Evolutionary conservation across 441 rosid genomes (phyloP), one percentile per base, ranked within the genome.

Genomic region (Eruca vesicaria): DNA sequence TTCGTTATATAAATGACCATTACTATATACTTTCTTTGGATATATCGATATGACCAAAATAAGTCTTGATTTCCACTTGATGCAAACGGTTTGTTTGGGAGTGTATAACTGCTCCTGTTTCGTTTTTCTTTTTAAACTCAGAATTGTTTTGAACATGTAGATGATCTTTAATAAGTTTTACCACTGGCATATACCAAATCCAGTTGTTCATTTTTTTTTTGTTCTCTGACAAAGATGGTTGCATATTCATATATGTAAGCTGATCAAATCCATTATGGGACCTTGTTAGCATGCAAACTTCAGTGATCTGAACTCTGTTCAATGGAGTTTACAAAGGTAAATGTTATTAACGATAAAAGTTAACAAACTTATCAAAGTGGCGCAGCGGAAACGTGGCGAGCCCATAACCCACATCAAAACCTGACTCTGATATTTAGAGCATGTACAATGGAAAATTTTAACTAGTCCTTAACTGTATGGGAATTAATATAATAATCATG

Each of bases 341-440:
- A 41, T 14, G 0, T 12, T 12, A 5, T 6, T 41, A 41, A 41
- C 7, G 48, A 14, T 14, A 14, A 1, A 14, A 6, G 4, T 0
- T 4, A 14, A 41, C 16, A 5, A 41, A 4, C 4, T 14, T 35
- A 76, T 63, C 91, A 89, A 84, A 87, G 92, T 90, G 95, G 94
- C 97, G 91, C 94, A 90, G 97, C 90, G 94, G 91, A 92, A 88
- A 92, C 88, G 92, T 89, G 94, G 97, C 88, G 90, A 92, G 96
- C 94, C 91, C 95, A 94, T 92, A 90, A 92, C 91, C 92, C 93
- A 90, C 91, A 87, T 90, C 89, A 93, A 90, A 93, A 91, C 94
- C 86, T 84, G 90, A 87, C 98, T 89, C 90, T 84, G 95, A 89
- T 88, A 56, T 9, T 9, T 2, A n/a, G n/a, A n/a, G n/a, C n/a